phyloP scores from a whole-genome alignment of 768 basidiomycete species.

The Suillus weaverae region DNA sequence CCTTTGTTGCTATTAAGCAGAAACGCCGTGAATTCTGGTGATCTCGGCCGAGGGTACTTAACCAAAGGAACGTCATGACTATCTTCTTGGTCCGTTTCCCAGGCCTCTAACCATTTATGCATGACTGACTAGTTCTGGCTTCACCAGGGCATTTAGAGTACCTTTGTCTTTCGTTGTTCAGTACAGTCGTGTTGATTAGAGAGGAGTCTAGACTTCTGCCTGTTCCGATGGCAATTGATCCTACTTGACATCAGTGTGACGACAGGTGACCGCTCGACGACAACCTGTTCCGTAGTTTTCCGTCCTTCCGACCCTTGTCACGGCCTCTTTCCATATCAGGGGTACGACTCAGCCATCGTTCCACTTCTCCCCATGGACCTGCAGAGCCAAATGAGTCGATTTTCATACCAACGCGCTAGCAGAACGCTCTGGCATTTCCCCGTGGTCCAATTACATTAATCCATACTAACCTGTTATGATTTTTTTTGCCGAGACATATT shows the following conservation, averaged over 20 bases:
- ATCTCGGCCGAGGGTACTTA: conserved; percentile 10
- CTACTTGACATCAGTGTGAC: not conserved
- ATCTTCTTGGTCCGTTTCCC: conserved; percentile 3
- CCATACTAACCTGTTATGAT: not conserved
- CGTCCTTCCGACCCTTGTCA: not conserved
- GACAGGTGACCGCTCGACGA: not conserved
- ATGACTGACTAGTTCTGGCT: conserved; percentile 1
- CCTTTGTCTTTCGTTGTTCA: not conserved
- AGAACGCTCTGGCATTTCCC: not conserved
- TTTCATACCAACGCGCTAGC: conserved; percentile 4
- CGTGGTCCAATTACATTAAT: conserved; percentile 10
- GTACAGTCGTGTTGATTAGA: not conserved
- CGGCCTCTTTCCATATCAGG: not conserved
- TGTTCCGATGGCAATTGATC: not conserved
- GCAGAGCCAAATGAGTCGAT: conserved; percentile 7
- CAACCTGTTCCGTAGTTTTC: not conserved
- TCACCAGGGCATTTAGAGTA: not conserved
- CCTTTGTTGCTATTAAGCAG: conserved; percentile 60
- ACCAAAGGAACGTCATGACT: not conserved
- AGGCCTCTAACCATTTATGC: not conserved
- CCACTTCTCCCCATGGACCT: conserved; percentile 2
- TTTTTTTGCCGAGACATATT: conserved; percentile 1
- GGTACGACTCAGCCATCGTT: not conserved
- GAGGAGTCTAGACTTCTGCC: not conserved
- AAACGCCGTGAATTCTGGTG: conserved; percentile 78